These are phyloP conservation scores for Trichomonas vaginalis DNA, from an alignment of 208 protist genomes.

Conservation along the genomic window DNA sequence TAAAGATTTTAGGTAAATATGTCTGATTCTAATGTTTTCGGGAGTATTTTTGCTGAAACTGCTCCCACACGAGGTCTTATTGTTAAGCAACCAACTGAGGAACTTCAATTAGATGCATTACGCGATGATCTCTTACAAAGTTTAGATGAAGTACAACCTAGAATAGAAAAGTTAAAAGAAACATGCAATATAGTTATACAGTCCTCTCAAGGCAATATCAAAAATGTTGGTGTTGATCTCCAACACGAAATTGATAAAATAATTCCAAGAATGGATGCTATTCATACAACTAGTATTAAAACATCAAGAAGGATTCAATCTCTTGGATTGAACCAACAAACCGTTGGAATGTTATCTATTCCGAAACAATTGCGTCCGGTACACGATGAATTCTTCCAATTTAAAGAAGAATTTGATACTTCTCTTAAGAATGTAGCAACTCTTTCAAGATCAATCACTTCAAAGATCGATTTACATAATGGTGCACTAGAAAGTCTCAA, in stretches of 20 bases:
- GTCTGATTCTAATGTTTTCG: too few species aligned
- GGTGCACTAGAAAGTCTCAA: neutral
- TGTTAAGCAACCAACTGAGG: too few species aligned
- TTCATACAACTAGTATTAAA: neutral
- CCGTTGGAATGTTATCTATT: neutral
- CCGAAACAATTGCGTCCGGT: neutral
- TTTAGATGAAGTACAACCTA: neutral
- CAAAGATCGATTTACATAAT: neutral
- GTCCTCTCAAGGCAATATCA: neutral
- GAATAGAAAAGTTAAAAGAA: neutral
- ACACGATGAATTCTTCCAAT: neutral
- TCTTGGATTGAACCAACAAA: neutral
- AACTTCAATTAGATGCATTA: too few species aligned
- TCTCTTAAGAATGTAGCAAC: neutral
- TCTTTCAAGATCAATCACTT: neutral
- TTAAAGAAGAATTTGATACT: neutral
- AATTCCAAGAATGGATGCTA: neutral
- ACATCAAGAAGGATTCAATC: neutral
- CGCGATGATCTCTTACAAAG: neutral
- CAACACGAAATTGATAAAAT: neutral
- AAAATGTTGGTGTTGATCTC: neutral
- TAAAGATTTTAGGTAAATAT: too few species aligned
- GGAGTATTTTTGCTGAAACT: too few species aligned
- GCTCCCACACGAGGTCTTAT: too few species aligned
- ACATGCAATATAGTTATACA: neutral